Conservation (phyloP, 2,329 filamentous ascomycete genomes). For the Trichophyton schoenleinii region DNA sequence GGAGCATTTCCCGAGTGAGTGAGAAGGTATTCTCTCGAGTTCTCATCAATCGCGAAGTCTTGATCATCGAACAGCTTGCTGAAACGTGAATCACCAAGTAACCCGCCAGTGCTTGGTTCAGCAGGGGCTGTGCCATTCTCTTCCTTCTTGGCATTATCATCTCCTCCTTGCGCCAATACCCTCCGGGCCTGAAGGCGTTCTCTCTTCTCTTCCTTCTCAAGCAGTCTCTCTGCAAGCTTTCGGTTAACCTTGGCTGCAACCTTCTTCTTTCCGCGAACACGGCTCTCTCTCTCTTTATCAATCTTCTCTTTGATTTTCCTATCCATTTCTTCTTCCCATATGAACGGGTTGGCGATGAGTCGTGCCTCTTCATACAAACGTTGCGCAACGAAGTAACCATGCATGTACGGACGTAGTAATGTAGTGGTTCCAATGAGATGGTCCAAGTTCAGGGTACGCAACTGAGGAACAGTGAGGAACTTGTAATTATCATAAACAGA, state of each 20-base stretch:
- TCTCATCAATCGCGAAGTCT: slow-evolving; percentile 86
- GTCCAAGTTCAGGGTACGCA: slow-evolving; percentile 71
- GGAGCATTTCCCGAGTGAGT: slow-evolving; percentile 73
- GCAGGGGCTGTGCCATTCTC: slow-evolving; percentile 11
- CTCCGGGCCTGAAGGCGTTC: slow-evolving; percentile 34
- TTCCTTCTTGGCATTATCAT: slow-evolving; percentile 32
- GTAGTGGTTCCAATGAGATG: slow-evolving; percentile 86
- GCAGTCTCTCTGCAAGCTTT: slow-evolving; percentile 49
- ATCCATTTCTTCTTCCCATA: slow-evolving; percentile 81
- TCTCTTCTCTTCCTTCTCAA: slow-evolving; percentile 47
- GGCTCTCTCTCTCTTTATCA: slow-evolving; percentile 87
- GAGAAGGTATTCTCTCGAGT: slow-evolving; percentile 68
- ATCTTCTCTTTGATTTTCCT: slow-evolving; percentile 92
- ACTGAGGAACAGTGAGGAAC: slow-evolving; percentile 79
- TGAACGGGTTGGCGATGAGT: slow-evolving; percentile 83
- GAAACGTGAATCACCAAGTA: slow-evolving; percentile 81
- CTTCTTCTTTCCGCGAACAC: slow-evolving; percentile 91
- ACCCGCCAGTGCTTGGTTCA: slow-evolving; percentile 27
- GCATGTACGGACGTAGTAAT: slow-evolving; percentile 90
- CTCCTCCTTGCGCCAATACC: slow-evolving; percentile 44
- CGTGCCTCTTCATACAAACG: slow-evolving; percentile 90
- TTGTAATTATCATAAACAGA: slow-evolving; percentile 99
- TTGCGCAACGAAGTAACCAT: slow-evolving; percentile 94
- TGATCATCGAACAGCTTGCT: slow-evolving; percentile 79
- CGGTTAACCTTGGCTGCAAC: slow-evolving; percentile 78